Percentiles rank a stretch among this genome's conserved stretches.
Evolutionary conservation across 208 protist genomes (phyloP).

Genomic region (Trichomonas gallinae): DNA sequence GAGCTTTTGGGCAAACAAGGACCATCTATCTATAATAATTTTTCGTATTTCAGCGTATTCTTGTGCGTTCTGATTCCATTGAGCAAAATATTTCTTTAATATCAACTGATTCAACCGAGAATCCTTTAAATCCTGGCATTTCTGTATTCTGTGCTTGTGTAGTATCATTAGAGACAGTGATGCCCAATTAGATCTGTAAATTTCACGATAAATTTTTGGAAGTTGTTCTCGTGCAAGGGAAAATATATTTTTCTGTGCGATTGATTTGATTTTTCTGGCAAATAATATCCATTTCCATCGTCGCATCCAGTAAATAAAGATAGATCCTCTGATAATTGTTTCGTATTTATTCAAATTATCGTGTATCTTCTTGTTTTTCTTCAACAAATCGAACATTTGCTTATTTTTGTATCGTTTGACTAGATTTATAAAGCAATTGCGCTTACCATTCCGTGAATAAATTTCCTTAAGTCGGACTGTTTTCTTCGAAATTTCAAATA

Average conservation of each 20-base stretch:
- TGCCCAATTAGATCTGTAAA: not conserved
- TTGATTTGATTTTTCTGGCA: not conserved
- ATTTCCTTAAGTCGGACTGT: not conserved
- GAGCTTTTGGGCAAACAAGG: not conserved
- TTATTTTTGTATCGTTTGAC: not conserved
- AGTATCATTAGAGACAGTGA: not conserved
- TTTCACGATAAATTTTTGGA: not conserved
- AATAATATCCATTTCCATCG: not conserved
- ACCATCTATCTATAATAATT: not conserved
- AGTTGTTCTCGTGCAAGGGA: not conserved
- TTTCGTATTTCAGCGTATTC: not conserved
- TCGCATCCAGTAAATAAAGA: not conserved
- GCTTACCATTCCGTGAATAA: not conserved
- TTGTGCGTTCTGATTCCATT: not conserved
- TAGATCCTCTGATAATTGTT: not conserved
- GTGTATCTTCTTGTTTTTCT: not conserved
- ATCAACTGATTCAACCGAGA: not conserved
- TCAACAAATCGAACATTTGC: not conserved
- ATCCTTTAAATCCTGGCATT: not conserved
- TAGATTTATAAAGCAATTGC: not conserved
- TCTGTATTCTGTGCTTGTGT: not conserved
- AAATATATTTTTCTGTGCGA: not conserved
- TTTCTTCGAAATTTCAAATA: not conserved
- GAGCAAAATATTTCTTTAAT: not conserved
- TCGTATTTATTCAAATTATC: not conserved